Base-by-base conservation (phyloP, 192 early-diverging fungal genomes). In the Pilaira anomala region DNA sequence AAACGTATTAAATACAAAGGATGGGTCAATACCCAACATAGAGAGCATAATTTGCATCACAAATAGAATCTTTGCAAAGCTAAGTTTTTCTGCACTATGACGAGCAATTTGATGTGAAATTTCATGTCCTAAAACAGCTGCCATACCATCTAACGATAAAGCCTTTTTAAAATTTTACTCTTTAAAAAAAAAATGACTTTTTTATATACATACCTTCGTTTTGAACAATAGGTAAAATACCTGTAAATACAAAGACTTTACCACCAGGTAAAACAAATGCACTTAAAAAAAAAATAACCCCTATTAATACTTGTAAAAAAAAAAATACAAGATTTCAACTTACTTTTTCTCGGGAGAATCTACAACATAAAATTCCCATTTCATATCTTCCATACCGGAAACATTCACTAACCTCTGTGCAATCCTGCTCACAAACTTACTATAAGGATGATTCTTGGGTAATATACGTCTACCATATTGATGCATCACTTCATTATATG, bases 171-270 rank as follows among this genome's bases (percentile, higher is more conserved):
- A 50, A 8, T 25, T n/a, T 18, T 45, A 3, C 3, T 45, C 3
- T 45, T 16, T 45, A 45, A 45, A 3, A n/a, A n/a, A n/a, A n/a
- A n/a, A n/a, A n/a, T n/a, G n/a, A 18, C 13, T 16, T 16, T 3
- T 16, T 9, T 53, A 4, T n/a, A 12, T 39, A 9, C 39, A 41
- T 63, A 62, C 71, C 71, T 71, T 93, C 91, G 72, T 91, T 85
- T 52, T 79, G 56, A 0, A 84, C 84, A 25, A 98, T 76, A 2
- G 88, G 88, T 3, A 98, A 77, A 18, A 98, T 85, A 3, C 97
- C 97, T 22, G 93, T 93, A 63, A 97, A 98, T 29, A 98, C 97
- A 85, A 98, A 98, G 0, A 98, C 88, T 74, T 95, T 94, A 33
- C 93, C 93, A 36, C 93, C 93, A 1, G 97, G 95, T 46, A 96